These are phyloP conservation scores for Colletotrichum liaoningense DNA, from an alignment of 2,329 filamentous ascomycete genomes.

Conservation along the genomic window DNA sequence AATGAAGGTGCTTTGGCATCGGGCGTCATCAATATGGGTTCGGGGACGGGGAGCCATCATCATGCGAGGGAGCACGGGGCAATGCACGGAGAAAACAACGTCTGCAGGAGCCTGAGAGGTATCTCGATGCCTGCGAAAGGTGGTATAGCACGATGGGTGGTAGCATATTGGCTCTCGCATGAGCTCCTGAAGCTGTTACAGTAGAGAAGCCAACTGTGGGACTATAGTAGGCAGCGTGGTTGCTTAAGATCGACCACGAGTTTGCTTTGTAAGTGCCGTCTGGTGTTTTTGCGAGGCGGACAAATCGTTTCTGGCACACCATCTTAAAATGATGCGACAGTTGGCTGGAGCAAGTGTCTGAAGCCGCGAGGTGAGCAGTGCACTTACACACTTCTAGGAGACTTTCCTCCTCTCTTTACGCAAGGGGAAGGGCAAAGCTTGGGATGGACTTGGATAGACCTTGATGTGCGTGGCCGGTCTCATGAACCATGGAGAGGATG, in stretches of 20 bases:
- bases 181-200: not conserved
- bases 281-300: constrained; percentile 14
- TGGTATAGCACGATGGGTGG: not conserved
- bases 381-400: not conserved
- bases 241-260: constrained; percentile 4
- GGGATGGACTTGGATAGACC: constrained; percentile 1
- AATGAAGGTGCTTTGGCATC: constrained; percentile 17
- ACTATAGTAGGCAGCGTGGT: not conserved
- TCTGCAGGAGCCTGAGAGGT: constrained; percentile 4
- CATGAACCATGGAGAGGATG: constrained; percentile 6
- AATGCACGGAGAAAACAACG: not conserved
- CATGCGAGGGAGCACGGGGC: not conserved
- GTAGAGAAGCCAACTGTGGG: not conserved
- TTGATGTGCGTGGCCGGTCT: constrained; percentile 2
- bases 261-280: constrained; percentile 6
- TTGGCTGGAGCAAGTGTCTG: constrained; percentile 23
- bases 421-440: not conserved
- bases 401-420: not conserved
- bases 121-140: not conserved
- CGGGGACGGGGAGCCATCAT: not conserved
- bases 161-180: not conserved
- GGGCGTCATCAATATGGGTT: constrained; percentile 15
- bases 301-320: constrained; percentile 22
- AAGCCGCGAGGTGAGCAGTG: constrained; percentile 17
- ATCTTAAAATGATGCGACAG: constrained; percentile 30